Conservation (phyloP, 306 rosid species). For the Rosa multiflora region DNA sequence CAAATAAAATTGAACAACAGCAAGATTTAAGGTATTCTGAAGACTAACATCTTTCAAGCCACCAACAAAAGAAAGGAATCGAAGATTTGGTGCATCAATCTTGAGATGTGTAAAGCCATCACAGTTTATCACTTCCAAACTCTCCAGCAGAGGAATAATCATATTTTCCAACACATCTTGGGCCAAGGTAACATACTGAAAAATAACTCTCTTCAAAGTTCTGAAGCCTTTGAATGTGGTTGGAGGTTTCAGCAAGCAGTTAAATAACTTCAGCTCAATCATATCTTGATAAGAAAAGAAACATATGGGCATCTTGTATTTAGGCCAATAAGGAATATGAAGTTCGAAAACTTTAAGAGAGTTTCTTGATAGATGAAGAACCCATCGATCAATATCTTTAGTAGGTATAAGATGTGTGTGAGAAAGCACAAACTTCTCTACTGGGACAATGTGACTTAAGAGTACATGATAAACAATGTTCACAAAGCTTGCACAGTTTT, state of each 20-base stretch:
- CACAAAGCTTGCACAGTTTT: slow-evolving; percentile 28
- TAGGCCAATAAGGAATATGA: too few relatives aligned
- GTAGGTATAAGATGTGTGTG: slow-evolving; percentile 22
- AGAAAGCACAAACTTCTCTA: slow-evolving; percentile 39
- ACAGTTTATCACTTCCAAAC: not conserved
- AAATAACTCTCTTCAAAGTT: slow-evolving; percentile 53
- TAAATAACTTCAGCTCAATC: slow-evolving; percentile 32
- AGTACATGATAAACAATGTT: not conserved
- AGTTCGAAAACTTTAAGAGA: slow-evolving; percentile 25
- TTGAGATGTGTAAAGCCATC: not conserved
- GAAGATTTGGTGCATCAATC: slow-evolving; percentile 3
- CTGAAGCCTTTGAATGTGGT: slow-evolving; percentile 41
- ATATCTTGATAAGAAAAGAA: slow-evolving; percentile 49
- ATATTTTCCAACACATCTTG: slow-evolving; percentile 27
- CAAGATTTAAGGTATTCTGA: slow-evolving; percentile 40
- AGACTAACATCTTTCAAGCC: slow-evolving; percentile 35
- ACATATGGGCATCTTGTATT: slow-evolving; percentile 45
- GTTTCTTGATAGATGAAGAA: slow-evolving; percentile 44
- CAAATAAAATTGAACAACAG: slow-evolving; percentile 44
- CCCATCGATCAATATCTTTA: slow-evolving; percentile 52
- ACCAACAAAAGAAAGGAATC: slow-evolving; percentile 45
- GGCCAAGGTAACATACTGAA: slow-evolving; percentile 35
- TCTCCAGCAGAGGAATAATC: slow-evolving; percentile 1
- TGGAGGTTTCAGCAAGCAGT: slow-evolving; percentile 33
- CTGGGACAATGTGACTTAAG: slow-evolving; percentile 35